Base-by-base conservation (phyloP, 2,329 filamentous ascomycete species). In the Amauroascus verrucosus region DNA sequence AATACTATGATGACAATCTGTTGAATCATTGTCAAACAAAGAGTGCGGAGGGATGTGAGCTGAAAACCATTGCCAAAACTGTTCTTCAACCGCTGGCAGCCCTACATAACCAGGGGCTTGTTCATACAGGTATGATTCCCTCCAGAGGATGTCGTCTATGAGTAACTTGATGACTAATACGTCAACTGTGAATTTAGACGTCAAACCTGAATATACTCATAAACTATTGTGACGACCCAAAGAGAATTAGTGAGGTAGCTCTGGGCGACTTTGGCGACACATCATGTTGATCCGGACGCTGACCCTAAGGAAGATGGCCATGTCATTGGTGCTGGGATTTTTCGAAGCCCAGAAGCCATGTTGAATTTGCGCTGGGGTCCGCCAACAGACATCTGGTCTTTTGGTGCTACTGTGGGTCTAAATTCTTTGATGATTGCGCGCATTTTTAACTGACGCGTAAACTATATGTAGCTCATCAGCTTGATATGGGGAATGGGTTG, bases 351-450 rank as follows among this genome's bases (percentile, higher is more conserved):
- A 52, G 66, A 72, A 59, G 61, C 65, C 8, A 57, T 63, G 52
- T 48, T 69, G 20, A 55, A 63, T 35, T 53, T 67, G 38, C 61
- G 58, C 46, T 71, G 67, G 67, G 68, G 65, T 43, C 65, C 63
- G 37, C 60, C 69, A 20, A 64, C 66, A 41, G 68, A 72, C 52
- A 70, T 72, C 56, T 72, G 67, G 67, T 71, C 68, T 41, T 69
- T 70, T 55, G 65, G 69, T 38, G 58, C 66, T 45, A 64, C 64
- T 57, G 67, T 66, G 59, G 53, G 65, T 48, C 64, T 47, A 18
- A 46, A 50, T 44, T 6, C 32, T n/a, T n/a, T n/a, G n/a, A n/a
- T n/a, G 26, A 38, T 2, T 20, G 4, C 7, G 33, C 2, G 8
- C 47, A 40, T 14, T 26, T 14, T 13, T 30, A 13, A n/a, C 37